Conservation (phyloP, 129 eudicot species). For the Oenanthe sinensis region DNA sequence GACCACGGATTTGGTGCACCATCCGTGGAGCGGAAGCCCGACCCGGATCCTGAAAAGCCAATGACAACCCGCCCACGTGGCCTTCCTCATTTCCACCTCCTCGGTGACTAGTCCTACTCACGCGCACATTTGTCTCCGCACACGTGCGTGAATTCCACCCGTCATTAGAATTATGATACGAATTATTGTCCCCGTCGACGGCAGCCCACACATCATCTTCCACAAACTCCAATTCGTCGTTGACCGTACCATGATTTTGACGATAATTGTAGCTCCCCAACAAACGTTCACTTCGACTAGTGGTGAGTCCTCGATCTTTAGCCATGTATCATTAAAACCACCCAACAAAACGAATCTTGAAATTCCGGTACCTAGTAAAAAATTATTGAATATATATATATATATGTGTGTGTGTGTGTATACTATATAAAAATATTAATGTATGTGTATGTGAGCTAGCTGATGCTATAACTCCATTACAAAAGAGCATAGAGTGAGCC, state of each 20-base stretch:
- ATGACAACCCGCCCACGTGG: conserved; percentile 60
- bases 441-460: conserved; percentile 6
- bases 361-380: conserved; percentile 19
- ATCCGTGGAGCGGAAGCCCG: conserved; percentile 32
- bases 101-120: conserved; percentile 14
- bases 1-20: conserved; percentile 59
- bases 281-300: conserved; percentile 62
- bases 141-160: conserved; percentile 52
- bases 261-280: conserved; percentile 40
- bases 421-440: background rate
- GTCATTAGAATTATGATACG: background rate
- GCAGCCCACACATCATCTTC: conserved; percentile 77
- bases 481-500: conserved; percentile 17
- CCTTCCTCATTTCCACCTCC: background rate
- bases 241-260: conserved; percentile 21
- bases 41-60: conserved; percentile 48
- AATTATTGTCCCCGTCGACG: conserved; percentile 23
- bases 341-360: conserved; percentile 16
- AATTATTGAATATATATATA: background rate
- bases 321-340: conserved; percentile 50
- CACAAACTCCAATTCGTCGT: conserved; percentile 38
- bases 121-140: conserved; percentile 19
- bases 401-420: background rate
- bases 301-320: conserved; percentile 58
- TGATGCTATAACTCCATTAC: conserved; percentile 14